phyloP scores from a whole-genome alignment of 176 grass and related monocot species.

The Rhynchospora pubera region DNA sequence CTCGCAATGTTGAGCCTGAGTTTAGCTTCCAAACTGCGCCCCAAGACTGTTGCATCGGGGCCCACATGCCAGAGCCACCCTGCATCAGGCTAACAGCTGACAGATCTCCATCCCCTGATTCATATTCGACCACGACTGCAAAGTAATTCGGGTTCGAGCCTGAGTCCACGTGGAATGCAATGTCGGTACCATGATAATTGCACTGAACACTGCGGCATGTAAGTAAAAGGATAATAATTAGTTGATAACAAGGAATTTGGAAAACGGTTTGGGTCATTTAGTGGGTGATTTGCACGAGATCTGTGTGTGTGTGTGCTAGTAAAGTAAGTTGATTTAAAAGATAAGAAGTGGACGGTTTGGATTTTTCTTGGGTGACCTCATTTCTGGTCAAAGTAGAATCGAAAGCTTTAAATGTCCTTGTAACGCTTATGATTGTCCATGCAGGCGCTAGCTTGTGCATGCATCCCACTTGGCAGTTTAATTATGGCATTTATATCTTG shows the following conservation, averaged over 20 bases:
- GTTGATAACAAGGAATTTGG: background rate
- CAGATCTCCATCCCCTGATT: slow-evolving; percentile 68
- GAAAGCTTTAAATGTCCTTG: background rate
- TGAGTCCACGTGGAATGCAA: slow-evolving; percentile 57
- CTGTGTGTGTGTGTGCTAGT: background rate
- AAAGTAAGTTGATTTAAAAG: slow-evolving; percentile 4
- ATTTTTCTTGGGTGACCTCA: background rate
- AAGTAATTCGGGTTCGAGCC: slow-evolving; percentile 84
- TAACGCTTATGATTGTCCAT: background rate
- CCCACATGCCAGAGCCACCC: slow-evolving; percentile 11
- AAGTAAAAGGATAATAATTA: background rate
- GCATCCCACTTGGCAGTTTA: background rate
- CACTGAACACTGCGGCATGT: slow-evolving; percentile 50
- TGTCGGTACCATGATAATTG: slow-evolving; percentile 48
- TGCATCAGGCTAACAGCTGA: slow-evolving; percentile 53
- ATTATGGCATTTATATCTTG: background rate
- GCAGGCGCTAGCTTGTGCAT: background rate
- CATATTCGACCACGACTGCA: slow-evolving; percentile 59
- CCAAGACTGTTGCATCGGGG: slow-evolving; percentile 45
- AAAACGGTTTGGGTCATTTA: background rate
- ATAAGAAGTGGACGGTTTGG: background rate
- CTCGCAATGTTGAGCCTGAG: slow-evolving; percentile 30
- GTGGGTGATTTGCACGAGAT: background rate
- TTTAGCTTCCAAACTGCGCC: slow-evolving; percentile 49
- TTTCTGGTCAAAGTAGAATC: background rate